Percentiles rank a stretch among this genome's conserved stretches.
Evolutionary conservation across 257 asterid species (phyloP).

Genomic region (Gentiana macrophylla): DNA sequence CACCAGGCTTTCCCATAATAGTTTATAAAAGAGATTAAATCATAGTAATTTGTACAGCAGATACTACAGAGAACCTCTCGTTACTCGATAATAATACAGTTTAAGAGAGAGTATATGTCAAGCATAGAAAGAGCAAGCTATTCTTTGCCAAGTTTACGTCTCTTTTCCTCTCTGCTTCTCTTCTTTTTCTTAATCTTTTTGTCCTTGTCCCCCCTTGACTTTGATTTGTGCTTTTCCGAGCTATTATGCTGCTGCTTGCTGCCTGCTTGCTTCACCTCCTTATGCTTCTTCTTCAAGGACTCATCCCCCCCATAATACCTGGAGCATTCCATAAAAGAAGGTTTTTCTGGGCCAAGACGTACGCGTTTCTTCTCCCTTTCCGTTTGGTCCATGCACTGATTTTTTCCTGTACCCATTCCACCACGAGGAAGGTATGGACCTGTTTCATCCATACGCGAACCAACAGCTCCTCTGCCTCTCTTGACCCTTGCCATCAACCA

Average conservation of each 20-base stretch:
- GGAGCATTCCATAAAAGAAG: constrained; percentile 20
- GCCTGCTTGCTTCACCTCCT: constrained; percentile 21
- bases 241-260: constrained; percentile 21
- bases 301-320: constrained; percentile 56
- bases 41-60: no score
- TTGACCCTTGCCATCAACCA: constrained; percentile 38
- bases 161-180: constrained; percentile 38
- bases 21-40: no score
- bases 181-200: constrained; percentile 31
- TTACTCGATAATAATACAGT: no score
- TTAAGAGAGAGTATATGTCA: no score
- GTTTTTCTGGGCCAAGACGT: constrained; percentile 58
- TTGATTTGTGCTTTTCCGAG: constrained; percentile 44
- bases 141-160: constrained; percentile 19
- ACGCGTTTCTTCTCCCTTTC: constrained; percentile 15
- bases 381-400: constrained; percentile 10
- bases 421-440: constrained; percentile 67
- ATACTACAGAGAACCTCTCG: no score
- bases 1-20: no score
- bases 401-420: background rate
- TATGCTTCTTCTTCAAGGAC: constrained; percentile 17
- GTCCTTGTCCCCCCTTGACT: constrained; percentile 21
- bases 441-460: constrained; percentile 93
- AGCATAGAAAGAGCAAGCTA: no score
- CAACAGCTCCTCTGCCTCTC: constrained; percentile 93